These are phyloP conservation scores for Emydomyces testavorans DNA, from an alignment of 2,329 filamentous ascomycete genomes.

Conservation along the genomic window DNA sequence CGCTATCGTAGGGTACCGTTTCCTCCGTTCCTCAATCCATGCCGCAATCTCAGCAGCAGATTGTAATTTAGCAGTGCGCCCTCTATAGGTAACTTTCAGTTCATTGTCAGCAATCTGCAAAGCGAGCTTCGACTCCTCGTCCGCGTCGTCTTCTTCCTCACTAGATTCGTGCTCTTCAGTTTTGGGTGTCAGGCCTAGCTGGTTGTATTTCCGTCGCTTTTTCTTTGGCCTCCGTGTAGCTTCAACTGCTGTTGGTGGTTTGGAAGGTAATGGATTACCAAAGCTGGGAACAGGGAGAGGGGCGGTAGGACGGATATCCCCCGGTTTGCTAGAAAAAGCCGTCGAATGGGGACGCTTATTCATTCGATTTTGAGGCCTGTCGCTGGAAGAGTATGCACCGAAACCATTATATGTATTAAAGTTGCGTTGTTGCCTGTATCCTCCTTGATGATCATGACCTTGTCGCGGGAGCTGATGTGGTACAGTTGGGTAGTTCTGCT, in stretches of 20 bases:
- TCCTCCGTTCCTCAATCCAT: conserved; percentile 71
- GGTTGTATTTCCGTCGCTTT: conserved; percentile 35
- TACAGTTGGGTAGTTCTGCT: conserved; percentile 38
- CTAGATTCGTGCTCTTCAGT: conserved; percentile 37
- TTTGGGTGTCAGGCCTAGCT: conserved; percentile 39
- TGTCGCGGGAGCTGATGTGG: conserved; percentile 19
- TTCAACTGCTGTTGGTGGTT: conserved; percentile 31
- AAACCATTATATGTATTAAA: conserved; percentile 20
- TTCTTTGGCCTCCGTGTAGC: conserved; percentile 31
- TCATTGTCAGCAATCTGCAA: conserved; percentile 19
- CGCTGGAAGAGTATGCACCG: conserved; percentile 12
- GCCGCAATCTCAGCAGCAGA: conserved; percentile 57
- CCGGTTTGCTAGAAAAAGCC: neutral
- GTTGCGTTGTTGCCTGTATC: conserved; percentile 15
- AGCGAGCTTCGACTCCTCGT: conserved; percentile 37
- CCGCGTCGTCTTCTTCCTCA: conserved; percentile 36
- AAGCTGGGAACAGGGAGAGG: conserved; percentile 38
- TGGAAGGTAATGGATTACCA: conserved; percentile 34
- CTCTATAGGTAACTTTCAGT: conserved; percentile 46
- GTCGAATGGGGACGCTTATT: conserved; percentile 30
- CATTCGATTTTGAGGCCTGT: conserved; percentile 17
- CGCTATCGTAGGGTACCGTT: conserved; percentile 66
- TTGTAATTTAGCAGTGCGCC: conserved; percentile 43
- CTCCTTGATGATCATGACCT: conserved; percentile 4
- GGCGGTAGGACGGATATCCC: conserved; percentile 17